A percentile compares a stretch with the other conserved stretches of the same genome.
Conservation (phyloP, 73 alveolate genomes). For the Stentor coeruleus region DNA sequence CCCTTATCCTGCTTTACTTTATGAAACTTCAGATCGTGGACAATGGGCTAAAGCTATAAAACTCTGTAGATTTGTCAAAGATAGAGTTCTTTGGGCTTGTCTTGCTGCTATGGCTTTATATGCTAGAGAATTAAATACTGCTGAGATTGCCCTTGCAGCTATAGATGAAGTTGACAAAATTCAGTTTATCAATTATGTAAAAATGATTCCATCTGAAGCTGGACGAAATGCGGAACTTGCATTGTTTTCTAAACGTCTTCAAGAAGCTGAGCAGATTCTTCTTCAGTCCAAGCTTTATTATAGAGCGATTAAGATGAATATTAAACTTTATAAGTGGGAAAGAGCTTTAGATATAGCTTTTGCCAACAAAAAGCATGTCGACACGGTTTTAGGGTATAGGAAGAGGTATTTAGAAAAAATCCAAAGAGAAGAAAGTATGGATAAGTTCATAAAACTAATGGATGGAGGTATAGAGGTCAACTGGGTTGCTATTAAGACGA, state of each 20-base stretch:
- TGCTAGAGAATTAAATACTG: slow-evolving; percentile 87
- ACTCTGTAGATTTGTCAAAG: slow-evolving; percentile 97
- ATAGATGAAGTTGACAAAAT: slow-evolving; percentile 99
- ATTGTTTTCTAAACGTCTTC: slow-evolving; percentile 54
- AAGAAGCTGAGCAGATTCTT: slow-evolving; percentile 70
- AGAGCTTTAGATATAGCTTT: slow-evolving; percentile 92
- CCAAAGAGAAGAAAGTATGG: slow-evolving; percentile 73
- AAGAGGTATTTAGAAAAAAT: slow-evolving; percentile 68
- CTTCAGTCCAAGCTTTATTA: slow-evolving; percentile 76
- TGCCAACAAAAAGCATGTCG: slow-evolving; percentile 76
- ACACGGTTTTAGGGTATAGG: slow-evolving; percentile 90
- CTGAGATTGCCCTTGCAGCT: slow-evolving; percentile 98
- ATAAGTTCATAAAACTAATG: slow-evolving; percentile 61
- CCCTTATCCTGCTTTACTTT: slow-evolving; percentile 88
- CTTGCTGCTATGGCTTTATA: slow-evolving; percentile 84
- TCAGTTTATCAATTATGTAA: slow-evolving; percentile 48
- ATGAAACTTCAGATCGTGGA: slow-evolving; percentile 82
- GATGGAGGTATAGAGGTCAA: slow-evolving; percentile 67
- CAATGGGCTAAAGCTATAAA: slow-evolving; percentile 93
- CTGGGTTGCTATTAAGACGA: slow-evolving; percentile 89
- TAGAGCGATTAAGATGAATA: slow-evolving; percentile 97
- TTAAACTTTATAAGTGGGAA: slow-evolving; percentile 93
- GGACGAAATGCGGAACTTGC: slow-evolving; percentile 60
- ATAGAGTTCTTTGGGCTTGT: slow-evolving; percentile 97
- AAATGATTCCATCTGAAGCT: slow-evolving; percentile 40